phyloP scores from a whole-genome alignment of 2,329 filamentous ascomycete genomes.

The Huntiella savannae region DNA sequence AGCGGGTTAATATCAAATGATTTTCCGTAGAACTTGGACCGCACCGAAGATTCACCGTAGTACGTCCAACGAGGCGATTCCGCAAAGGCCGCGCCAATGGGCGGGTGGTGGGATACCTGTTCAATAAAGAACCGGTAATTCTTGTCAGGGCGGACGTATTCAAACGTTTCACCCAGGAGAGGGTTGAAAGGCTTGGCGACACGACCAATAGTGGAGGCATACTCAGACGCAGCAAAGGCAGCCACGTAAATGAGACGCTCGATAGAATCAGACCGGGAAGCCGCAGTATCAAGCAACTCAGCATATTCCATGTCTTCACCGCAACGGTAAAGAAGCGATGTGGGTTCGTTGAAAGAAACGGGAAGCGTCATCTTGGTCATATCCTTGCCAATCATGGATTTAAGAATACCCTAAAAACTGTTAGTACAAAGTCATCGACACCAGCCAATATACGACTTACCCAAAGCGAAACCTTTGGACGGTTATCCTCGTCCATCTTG shows the following conservation, averaged over 20 bases:
- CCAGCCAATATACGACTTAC: constrained; percentile 32
- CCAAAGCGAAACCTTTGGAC: constrained; percentile 91
- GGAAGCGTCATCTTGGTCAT: constrained; percentile 99
- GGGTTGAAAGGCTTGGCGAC: constrained; percentile 98
- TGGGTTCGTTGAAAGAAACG: constrained; percentile 96
- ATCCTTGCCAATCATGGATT: constrained; percentile 99
- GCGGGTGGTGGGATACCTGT: constrained; percentile 94
- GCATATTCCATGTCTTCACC: constrained; percentile 98
- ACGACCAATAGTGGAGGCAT: constrained; percentile 88
- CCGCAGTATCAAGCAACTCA: constrained; percentile 75
- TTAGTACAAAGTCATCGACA: neutral
- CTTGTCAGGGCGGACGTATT: constrained; percentile 89
- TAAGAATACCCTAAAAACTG: constrained; percentile 61
- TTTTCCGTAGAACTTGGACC: constrained; percentile 93
- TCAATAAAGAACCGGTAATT: constrained; percentile 97
- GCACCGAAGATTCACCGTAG: constrained; percentile 86
- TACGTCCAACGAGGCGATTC: constrained; percentile 93
- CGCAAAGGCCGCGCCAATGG: constrained; percentile 79
- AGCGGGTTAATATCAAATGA: constrained; percentile 94
- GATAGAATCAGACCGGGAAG: constrained; percentile 66
- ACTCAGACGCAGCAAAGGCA: constrained; percentile 89
- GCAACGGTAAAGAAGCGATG: constrained; percentile 81
- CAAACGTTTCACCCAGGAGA: constrained; percentile 85
- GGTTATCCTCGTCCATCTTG: constrained; percentile 78
- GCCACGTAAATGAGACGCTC: constrained; percentile 90